Percentiles rank a stretch among this genome's conserved stretches.
Conservation (phyloP, 2,329 filamentous ascomycete species). For the Cercospora sesami region DNA sequence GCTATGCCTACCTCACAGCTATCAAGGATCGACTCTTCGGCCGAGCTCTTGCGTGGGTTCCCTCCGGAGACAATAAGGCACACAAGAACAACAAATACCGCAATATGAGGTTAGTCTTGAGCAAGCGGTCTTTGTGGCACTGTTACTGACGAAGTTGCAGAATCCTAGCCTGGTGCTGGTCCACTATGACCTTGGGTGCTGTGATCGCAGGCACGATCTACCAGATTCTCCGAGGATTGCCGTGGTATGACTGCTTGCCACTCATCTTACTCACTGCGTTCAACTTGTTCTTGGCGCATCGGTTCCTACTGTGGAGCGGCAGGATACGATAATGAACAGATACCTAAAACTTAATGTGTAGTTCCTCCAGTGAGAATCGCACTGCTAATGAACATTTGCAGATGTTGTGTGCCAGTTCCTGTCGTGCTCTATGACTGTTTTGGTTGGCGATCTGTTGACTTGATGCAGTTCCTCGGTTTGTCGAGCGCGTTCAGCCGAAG, state of each 20-base stretch:
- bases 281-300: slow-evolving; percentile 45
- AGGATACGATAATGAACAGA: slow-evolving; percentile 17
- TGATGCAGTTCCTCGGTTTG: no score
- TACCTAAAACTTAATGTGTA: slow-evolving; percentile 1
- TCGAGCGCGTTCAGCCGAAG: no score
- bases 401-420: background rate
- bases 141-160: slow-evolving; percentile 4
- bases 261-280: slow-evolving; percentile 44
- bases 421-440: background rate
- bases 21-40: slow-evolving; percentile 48
- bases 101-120: slow-evolving; percentile 42
- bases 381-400: background rate
- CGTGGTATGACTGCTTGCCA: slow-evolving; percentile 46
- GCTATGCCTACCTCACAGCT: slow-evolving; percentile 47
- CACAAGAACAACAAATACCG: slow-evolving; percentile 48
- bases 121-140: background rate
- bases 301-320: slow-evolving; percentile 41
- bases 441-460: background rate
- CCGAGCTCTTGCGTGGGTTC: slow-evolving; percentile 44
- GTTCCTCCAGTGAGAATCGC: background rate
- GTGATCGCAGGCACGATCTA: slow-evolving; percentile 42
- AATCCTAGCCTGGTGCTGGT: slow-evolving; percentile 45
- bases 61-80: slow-evolving; percentile 43
- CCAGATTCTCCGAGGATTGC: slow-evolving; percentile 39
- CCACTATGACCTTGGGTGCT: slow-evolving; percentile 37